Evolutionary conservation across 805 yeast species (phyloP).

Genomic region (Ogataea zsoltii): DNA sequence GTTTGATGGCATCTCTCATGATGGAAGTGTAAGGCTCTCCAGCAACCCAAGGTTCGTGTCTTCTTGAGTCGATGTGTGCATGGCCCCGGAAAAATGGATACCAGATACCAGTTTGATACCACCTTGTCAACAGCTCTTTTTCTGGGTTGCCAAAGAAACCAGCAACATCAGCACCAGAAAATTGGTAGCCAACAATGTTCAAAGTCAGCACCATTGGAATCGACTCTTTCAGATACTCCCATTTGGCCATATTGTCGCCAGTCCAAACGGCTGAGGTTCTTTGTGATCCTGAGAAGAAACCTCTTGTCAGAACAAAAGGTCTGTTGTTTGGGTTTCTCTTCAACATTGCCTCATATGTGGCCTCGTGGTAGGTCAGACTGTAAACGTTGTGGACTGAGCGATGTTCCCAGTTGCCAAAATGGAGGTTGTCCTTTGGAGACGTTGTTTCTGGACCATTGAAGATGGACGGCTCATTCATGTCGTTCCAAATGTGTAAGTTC

Average conservation of each 20-base stretch:
- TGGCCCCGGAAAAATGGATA: conserved; percentile 97
- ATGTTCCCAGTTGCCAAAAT: conserved; percentile 82
- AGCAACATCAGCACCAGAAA: conserved; percentile 95
- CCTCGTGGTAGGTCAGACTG: conserved; percentile 78
- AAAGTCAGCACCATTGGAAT: conserved; percentile 86
- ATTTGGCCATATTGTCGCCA: conserved; percentile 91
- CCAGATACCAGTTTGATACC: conserved; percentile 97
- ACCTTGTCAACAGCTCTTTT: conserved; percentile 76
- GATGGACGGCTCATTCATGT: conserved; percentile 97
- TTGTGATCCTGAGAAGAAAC: conserved; percentile 91
- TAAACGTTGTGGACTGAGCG: conserved; percentile 87
- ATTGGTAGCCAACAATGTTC: conserved; percentile 84
- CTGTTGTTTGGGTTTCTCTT: conserved; percentile 55
- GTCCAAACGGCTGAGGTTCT: conserved; percentile 95
- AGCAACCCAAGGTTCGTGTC: conserved; percentile 90
- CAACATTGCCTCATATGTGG: conserved; percentile 68
- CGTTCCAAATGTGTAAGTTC: conserved; percentile 91
- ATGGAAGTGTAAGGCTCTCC: conserved; percentile 70
- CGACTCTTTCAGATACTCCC: conserved; percentile 82
- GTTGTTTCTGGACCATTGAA: conserved; percentile 95
- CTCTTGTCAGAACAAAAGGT: conserved; percentile 85
- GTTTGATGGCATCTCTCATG: conserved; percentile 67
- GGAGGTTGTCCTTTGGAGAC: conserved; percentile 78
- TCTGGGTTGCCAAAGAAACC: conserved; percentile 94
- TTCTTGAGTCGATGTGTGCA: conserved; percentile 89